Conservation (phyloP, 2,329 filamentous ascomycete species). For the Aspergillus clavatus region DNA sequence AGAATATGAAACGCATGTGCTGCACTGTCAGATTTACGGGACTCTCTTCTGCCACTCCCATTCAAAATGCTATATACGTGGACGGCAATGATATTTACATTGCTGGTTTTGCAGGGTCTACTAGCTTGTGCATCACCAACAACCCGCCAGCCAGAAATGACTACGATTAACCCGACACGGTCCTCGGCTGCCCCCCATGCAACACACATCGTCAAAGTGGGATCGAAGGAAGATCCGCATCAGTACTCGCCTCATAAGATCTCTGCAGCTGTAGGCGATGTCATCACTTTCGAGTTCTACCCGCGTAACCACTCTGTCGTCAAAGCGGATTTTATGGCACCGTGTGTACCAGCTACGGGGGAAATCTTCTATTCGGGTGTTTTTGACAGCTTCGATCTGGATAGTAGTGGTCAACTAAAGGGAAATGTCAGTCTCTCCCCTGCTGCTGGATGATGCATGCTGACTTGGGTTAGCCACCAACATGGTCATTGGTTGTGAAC, state of each 20-base stretch:
- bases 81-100: no score
- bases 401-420: constrained; percentile 37
- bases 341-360: constrained; percentile 54
- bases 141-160: not conserved
- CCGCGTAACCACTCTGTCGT: constrained; percentile 62
- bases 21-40: no score
- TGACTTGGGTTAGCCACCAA: constrained; percentile 28
- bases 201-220: constrained; percentile 34
- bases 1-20: not conserved
- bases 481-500: constrained; percentile 48
- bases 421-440: constrained; percentile 24
- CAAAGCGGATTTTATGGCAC: constrained; percentile 53
- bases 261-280: constrained; percentile 29
- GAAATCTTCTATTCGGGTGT: constrained; percentile 28
- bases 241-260: constrained; percentile 28
- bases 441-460: not conserved
- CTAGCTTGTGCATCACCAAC: no score
- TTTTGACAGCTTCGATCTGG: constrained; percentile 46
- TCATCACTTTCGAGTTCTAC: constrained; percentile 55
- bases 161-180: not conserved
- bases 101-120: no score
- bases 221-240: constrained; percentile 27
- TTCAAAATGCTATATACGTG: not conserved
- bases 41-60: not conserved
- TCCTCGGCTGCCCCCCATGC: not conserved